A percentile compares a stretch with the other conserved stretches of the same genome.
Evolutionary conservation across 352 stramenopile species (phyloP).

Genomic region (Albugo candida): DNA sequence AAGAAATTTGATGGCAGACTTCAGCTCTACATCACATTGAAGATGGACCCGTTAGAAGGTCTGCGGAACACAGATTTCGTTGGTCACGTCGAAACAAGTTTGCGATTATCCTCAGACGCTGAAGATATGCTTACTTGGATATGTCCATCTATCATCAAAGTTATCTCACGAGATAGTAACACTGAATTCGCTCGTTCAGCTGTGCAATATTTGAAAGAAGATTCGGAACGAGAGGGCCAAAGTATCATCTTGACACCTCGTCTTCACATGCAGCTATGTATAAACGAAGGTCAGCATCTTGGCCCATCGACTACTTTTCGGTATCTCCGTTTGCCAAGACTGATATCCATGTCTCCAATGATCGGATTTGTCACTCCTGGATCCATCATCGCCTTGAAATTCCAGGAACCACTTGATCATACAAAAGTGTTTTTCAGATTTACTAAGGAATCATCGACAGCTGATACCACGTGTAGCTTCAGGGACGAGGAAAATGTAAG

Average conservation of each 20-base stretch:
- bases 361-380: constrained; percentile 42
- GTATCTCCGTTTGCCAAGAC: constrained; percentile 26
- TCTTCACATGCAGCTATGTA: constrained; percentile 35
- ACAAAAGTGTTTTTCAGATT: constrained; percentile 45
- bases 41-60: background rate
- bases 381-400: constrained; percentile 44
- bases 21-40: constrained; percentile 21
- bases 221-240: constrained; percentile 3
- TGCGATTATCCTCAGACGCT: no score
- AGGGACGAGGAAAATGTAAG: constrained; percentile 6
- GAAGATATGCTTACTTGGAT: constrained; percentile 16
- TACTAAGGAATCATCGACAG: constrained; percentile 13
- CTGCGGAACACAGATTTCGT: background rate
- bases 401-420: constrained; percentile 28
- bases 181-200: background rate
- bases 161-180: background rate
- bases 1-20: constrained; percentile 14
- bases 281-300: constrained; percentile 25
- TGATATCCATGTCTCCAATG: constrained; percentile 27
- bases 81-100: no score
- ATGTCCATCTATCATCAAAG: constrained; percentile 20
- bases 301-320: constrained; percentile 29
- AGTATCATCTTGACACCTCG: constrained; percentile 25
- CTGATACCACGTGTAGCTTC: constrained; percentile 8
- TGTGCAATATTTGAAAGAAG: background rate